Percentiles rank a stretch among this genome's conserved stretches.
phyloP scores from a whole-genome alignment of 2,329 filamentous ascomycete genomes.

The Magnaporthales sp. region DNA sequence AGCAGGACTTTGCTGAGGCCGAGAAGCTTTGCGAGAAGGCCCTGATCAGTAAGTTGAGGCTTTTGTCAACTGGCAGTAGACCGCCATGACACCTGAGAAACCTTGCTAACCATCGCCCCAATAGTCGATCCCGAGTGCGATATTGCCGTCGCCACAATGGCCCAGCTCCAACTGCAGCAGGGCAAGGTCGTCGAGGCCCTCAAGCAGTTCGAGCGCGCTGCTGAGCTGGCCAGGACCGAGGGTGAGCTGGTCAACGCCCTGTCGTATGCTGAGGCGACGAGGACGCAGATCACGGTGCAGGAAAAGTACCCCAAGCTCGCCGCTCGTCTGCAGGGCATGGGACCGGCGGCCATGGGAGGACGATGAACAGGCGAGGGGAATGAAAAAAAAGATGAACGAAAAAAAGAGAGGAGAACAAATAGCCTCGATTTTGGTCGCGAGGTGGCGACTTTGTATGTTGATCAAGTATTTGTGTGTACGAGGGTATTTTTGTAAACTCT shows the following conservation, averaged over 20 bases:
- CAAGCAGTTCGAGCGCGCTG: conserved; percentile 93
- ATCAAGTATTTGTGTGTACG: background rate
- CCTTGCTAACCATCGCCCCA: conserved; percentile 22
- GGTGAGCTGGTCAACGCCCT: conserved; percentile 94
- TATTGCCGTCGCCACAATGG: conserved; percentile 97
- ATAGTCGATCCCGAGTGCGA: conserved; percentile 96
- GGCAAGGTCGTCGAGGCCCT: conserved; percentile 93
- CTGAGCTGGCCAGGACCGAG: conserved; percentile 88
- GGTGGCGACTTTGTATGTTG: background rate
- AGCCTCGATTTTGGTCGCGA: background rate
- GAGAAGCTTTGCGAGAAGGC: conserved; percentile 97
- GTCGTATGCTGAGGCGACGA: conserved; percentile 92
- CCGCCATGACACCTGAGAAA: conserved; percentile 6
- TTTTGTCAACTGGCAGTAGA: background rate
- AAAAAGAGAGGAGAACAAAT: background rate
- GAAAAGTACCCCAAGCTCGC: conserved; percentile 79
- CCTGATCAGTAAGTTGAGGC: conserved; percentile 68
- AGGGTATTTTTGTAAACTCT: background rate
- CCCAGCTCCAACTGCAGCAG: conserved; percentile 92
- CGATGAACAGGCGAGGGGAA: background rate
- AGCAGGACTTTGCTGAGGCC: conserved; percentile 89
- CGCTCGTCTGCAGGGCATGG: conserved; percentile 57
- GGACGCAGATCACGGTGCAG: conserved; percentile 88
- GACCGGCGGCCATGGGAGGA: conserved; percentile 13
- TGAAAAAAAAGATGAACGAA: background rate